phyloP scores from a whole-genome alignment of 2,329 filamentous ascomycete genomes.

The Sphaerulina populicola region DNA sequence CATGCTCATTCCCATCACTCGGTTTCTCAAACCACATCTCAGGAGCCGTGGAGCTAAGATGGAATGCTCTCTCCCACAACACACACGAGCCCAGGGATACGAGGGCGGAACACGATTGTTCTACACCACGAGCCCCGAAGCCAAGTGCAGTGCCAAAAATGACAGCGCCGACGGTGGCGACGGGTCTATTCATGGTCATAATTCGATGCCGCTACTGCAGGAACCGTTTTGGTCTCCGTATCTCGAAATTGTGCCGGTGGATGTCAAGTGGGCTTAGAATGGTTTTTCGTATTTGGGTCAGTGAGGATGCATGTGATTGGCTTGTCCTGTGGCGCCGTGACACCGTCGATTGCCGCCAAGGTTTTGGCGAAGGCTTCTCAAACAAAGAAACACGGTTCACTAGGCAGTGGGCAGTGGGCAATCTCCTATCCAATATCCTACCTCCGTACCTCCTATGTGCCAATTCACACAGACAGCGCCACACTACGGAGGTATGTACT shows the following conservation, averaged over 20 bases:
- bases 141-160: background rate
- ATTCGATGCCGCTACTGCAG: constrained; percentile 2
- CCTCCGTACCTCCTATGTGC: no score
- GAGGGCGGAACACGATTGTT: background rate
- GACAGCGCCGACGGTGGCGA: background rate
- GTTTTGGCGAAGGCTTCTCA: background rate
- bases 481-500: background rate
- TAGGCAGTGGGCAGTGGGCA: no score
- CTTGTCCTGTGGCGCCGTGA: background rate
- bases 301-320: background rate
- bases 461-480: background rate
- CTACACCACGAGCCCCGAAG: no score
- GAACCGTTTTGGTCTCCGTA: background rate
- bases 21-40: background rate
- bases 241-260: background rate
- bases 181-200: background rate
- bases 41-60: background rate
- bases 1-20: background rate
- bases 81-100: background rate
- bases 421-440: no score
- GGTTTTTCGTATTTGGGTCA: background rate
- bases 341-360: background rate
- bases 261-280: background rate
- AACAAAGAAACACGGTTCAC: background rate
- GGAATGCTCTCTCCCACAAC: background rate